Conservation (phyloP, 768 basidiomycete genomes). For the Leccinellum luteum region DNA sequence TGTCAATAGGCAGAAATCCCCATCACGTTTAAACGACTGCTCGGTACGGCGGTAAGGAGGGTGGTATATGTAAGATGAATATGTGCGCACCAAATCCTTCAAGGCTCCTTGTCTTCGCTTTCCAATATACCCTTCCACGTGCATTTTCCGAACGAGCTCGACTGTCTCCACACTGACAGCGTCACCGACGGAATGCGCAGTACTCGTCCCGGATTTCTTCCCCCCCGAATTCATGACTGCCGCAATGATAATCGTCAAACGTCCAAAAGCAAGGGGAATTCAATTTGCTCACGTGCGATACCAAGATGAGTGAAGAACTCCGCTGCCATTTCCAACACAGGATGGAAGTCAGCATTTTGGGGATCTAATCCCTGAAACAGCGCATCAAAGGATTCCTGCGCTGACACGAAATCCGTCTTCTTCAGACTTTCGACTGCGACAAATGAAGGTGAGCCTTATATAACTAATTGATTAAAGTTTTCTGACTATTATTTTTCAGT, state of each 20-base stretch:
- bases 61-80: not conserved
- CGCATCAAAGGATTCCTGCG: not conserved
- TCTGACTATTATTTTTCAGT: not conserved
- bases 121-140: not conserved
- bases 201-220: not conserved
- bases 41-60: not conserved
- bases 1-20: not conserved
- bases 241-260: not conserved
- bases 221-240: not conserved
- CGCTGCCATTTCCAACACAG: not conserved
- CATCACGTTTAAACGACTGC: not conserved
- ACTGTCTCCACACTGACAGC: too few species aligned
- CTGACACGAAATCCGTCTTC: not conserved
- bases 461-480: not conserved
- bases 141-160: not conserved
- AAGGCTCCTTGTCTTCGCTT: not conserved
- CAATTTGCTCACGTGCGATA: not conserved
- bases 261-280: not conserved
- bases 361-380: not conserved
- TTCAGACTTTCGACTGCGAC: conserved; percentile 1
- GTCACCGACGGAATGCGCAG: not conserved
- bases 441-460: not conserved
- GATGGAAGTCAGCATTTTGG: not conserved
- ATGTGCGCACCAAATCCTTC: conserved; percentile 3
- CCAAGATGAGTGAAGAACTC: conserved; percentile 4